A percentile compares a stretch with the other conserved stretches of the same genome.
These are phyloP conservation scores for Rhytidhysteron rufulum DNA, from an alignment of 2,329 filamentous ascomycete species.

Conservation along the genomic window DNA sequence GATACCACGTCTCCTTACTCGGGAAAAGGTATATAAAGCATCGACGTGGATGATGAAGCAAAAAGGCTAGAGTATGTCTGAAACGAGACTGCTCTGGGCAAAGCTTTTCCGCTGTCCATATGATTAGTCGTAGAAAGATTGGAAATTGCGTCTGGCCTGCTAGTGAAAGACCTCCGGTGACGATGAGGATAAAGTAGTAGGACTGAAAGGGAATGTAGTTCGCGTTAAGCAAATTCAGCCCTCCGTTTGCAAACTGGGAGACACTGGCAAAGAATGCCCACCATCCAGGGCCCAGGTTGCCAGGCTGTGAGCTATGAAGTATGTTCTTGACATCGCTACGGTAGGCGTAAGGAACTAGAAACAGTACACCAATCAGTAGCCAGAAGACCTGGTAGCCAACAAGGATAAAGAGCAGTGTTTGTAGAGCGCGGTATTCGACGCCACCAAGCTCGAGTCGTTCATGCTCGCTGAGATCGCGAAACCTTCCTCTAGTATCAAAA, in stretches of 20 bases:
- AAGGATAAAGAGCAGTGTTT: conserved; percentile 9
- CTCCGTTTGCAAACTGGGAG: conserved; percentile 24
- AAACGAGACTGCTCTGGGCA: conserved; percentile 10
- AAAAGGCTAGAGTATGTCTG: conserved; percentile 31
- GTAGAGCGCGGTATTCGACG: conserved; percentile 39
- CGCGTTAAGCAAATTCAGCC: conserved; percentile 26
- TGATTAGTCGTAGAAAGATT: conserved; percentile 57
- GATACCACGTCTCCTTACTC: conserved; percentile 61
- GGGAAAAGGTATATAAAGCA: conserved; percentile 65
- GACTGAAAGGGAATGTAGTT: conserved; percentile 39
- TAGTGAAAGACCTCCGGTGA: no score
- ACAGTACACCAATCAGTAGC: conserved; percentile 12
- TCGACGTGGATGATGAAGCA: conserved; percentile 42
- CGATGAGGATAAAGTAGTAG: no score
- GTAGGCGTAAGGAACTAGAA: conserved; percentile 15
- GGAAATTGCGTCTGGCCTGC: no score
- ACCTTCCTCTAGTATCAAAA: conserved; percentile 26
- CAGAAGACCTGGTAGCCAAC: conserved; percentile 26
- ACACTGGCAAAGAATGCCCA: conserved; percentile 23
- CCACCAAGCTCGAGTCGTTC: conserved; percentile 42
- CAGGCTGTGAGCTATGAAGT: conserved; percentile 11
- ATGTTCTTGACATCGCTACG: conserved; percentile 3
- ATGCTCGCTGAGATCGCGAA: conserved; percentile 35
- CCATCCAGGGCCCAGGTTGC: conserved; percentile 26
- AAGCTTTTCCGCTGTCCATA: conserved; percentile 50